Percentiles rank a stretch among this genome's conserved stretches.
These are phyloP conservation scores for Dictyostelium purpureum DNA, from an alignment of 78 protist species.

Conservation along the genomic window DNA sequence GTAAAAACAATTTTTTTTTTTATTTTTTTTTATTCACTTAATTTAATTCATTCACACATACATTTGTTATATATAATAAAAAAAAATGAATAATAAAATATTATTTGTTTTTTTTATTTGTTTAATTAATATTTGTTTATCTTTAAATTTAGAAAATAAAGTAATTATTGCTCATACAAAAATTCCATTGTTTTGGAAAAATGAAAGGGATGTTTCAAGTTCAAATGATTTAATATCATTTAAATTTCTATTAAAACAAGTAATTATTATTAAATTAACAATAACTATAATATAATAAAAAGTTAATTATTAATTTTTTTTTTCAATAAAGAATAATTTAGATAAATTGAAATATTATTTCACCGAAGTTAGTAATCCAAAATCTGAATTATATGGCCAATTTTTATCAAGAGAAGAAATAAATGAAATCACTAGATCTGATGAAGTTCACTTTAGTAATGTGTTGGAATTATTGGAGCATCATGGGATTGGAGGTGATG, in stretches of 20 bases:
- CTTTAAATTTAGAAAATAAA: background rate
- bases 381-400: conserved; percentile 53
- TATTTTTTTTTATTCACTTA: background rate
- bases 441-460: background rate
- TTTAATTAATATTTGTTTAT: background rate
- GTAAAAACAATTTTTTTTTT: background rate
- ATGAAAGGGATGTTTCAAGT: background rate
- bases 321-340: conserved; percentile 12
- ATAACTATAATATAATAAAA: background rate
- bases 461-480: background rate
- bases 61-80: no score
- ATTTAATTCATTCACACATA: background rate
- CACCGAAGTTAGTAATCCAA: conserved; percentile 58
- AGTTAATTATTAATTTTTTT: background rate
- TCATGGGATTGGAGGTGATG: background rate
- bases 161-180: background rate
- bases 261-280: background rate
- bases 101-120: background rate
- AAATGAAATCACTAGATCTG: background rate
- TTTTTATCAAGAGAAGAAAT: conserved; percentile 28
- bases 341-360: conserved; percentile 39
- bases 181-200: background rate
- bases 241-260: conserved; percentile 50
- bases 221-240: conserved; percentile 3
- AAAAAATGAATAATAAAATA: background rate